Base-by-base conservation (phyloP, 2,329 filamentous ascomycete genomes). In the Rutstroemia sydowiana region DNA sequence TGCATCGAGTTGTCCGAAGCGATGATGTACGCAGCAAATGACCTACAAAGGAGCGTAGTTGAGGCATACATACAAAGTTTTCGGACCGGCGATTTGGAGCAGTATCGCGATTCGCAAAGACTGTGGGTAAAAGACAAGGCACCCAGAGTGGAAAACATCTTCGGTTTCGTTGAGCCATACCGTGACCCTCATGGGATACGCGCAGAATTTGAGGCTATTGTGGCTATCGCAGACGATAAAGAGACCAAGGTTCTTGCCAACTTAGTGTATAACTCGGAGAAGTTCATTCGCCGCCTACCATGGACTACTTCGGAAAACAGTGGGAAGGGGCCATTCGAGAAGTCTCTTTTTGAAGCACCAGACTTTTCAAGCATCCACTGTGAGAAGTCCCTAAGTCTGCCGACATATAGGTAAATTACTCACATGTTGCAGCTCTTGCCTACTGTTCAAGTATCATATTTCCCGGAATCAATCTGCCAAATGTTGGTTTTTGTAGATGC, bases 311-410 rank as follows among this genome's bases (percentile, higher is more conserved):
- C 45, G 16, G 63, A 66, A 9, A 69, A 69, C 53, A 61, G 65
- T 40, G 66, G 67, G 0, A 73, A 70, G 52, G 71, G 71, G 8
- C 78, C 78, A 0, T 89, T 88, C 62, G 85, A 89, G 66, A 88
- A 87, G 63, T 78, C 81, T 61, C 77, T 79, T 48, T 89, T 89
- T 64, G 71, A 86, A 11, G 79, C 80, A 34, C 85, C 85, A 0
- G 85, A 88, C 64, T 88, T 89, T 65, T 85, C 84, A 1, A 85
- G 79, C 11, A 72, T 89, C 3, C 84, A 89, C 21, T 43, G 26
- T 43, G 18, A 30, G 32, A 14, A 48, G 40, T 10, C 58, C 56
- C 36, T 3, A 39, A 20, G 5, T 18, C 13, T 39, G 36, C 16
- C 18, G 18, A 20, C 13, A 39, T 39, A 26, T 4, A 26, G 23